Conservation (phyloP, 73 alveolate species). For the Tetrahymena thermophila region DNA sequence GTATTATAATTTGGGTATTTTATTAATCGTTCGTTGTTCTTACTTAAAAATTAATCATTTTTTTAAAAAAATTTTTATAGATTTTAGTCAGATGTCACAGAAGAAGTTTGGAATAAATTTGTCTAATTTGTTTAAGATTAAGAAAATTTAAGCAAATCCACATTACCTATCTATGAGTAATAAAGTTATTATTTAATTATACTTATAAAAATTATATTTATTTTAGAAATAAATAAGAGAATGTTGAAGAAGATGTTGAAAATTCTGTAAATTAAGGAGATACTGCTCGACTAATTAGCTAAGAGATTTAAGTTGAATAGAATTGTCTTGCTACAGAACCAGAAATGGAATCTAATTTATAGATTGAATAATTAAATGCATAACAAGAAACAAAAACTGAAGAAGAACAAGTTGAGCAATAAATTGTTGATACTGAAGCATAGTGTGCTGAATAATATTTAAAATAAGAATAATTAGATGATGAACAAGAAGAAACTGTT, state of each 20-base stretch:
- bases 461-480: neutral
- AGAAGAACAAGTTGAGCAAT: neutral
- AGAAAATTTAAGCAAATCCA: neutral
- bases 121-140: neutral
- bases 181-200: too few species aligned
- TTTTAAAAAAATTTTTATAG: neutral
- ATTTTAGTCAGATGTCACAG: neutral
- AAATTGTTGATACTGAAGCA: neutral
- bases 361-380: neutral
- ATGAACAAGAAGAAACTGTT: neutral
- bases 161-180: neutral
- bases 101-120: neutral
- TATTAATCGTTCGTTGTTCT: too few species aligned
- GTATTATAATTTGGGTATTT: neutral
- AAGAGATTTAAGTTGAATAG: too few species aligned
- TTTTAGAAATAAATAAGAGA: neutral
- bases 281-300: too few species aligned
- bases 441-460: neutral
- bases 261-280: too few species aligned
- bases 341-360: too few species aligned
- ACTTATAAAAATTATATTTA: too few species aligned
- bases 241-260: neutral
- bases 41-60: too few species aligned
- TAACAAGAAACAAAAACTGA: neutral
- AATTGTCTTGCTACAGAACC: too few species aligned